Conservation (phyloP, 2,329 filamentous ascomycete genomes). For the Hypoxylon sp. region DNA sequence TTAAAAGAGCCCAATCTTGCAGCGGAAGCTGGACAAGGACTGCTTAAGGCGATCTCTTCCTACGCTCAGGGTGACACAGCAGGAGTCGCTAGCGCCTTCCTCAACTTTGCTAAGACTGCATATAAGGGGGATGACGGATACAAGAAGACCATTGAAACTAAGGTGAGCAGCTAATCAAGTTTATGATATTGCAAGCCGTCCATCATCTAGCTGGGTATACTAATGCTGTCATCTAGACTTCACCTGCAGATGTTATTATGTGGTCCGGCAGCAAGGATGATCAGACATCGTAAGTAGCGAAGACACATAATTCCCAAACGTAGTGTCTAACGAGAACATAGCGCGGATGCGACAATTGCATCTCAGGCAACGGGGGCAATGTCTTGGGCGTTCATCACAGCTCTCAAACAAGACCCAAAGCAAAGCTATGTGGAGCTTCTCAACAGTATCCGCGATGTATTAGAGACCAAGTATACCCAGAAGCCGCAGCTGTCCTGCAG, state of each 20-base stretch:
- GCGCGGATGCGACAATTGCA: slow-evolving; percentile 91
- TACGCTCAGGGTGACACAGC: slow-evolving; percentile 81
- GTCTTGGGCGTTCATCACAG: slow-evolving; percentile 96
- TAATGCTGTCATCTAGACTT: slow-evolving; percentile 67
- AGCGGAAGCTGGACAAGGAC: slow-evolving; percentile 76
- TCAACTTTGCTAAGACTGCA: slow-evolving; percentile 91
- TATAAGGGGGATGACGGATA: slow-evolving; percentile 85
- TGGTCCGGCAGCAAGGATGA: slow-evolving; percentile 97
- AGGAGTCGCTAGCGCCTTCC: slow-evolving; percentile 83
- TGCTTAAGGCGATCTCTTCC: slow-evolving; percentile 71
- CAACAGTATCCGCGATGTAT: slow-evolving; percentile 95
- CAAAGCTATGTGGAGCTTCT: slow-evolving; percentile 98
- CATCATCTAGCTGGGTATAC: neutral
- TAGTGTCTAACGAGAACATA: slow-evolving; percentile 56
- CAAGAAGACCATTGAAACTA: slow-evolving; percentile 84
- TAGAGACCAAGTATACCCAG: slow-evolving; percentile 89
- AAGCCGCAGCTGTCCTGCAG: slow-evolving; percentile 98
- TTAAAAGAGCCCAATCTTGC: slow-evolving; percentile 78
- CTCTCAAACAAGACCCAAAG: slow-evolving; percentile 95
- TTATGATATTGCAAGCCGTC: neutral
- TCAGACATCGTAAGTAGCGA: slow-evolving; percentile 89
- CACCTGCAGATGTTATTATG: slow-evolving; percentile 96
- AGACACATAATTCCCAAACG: slow-evolving; percentile 58
- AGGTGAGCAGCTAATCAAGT: slow-evolving; percentile 56
- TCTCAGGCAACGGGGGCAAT: slow-evolving; percentile 96